Evolutionary conservation across 202 grass and related monocot genomes (phyloP), one percentile per base, ranked within the genome.

Genomic region (Dendrocalamus latiflorus): DNA sequence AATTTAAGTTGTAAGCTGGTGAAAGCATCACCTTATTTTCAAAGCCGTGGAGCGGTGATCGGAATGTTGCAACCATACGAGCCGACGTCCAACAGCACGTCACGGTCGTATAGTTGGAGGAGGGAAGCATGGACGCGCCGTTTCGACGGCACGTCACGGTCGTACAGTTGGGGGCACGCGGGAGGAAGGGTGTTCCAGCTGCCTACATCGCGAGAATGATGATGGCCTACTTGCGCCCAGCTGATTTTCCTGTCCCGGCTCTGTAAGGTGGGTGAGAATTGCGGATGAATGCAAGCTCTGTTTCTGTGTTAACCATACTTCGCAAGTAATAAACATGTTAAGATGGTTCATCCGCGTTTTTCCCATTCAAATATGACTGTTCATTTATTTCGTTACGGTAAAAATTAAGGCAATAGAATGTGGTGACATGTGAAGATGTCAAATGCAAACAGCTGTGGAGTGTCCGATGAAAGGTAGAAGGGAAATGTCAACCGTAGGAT

Each of bases 171-270:
- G 36, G 9, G 45, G 66, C 66, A 43, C 15, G 53, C 66, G 11
- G 7, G 68, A 47, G 42, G 37, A 65, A 38, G 6, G 72, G 60
- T 13, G 60, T 26, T 36, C 21, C 36, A 68, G 72, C 81, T 84
- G 81, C 72, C 81, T n/a, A 76, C 72, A 43, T 75, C 81, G 24
- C 48, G 12, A 55, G 9, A 24, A n/a, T 2, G 17, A 59, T 68
- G 62, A 25, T 24, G 18, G n/a, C n/a, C n/a, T n/a, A n/a, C n/a
- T n/a, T n/a, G n/a, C n/a, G n/a, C 49, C 62, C 49, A 22, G 10
- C 48, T 45, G 45, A 61, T 84, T 20, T 20, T 5, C 51, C 71
- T 70, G 82, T 17, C 54, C 42, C 20, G 50, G 30, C n/a, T 51
- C 54, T 38, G 68, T 76, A 38, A 68, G 58, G 21, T 33, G 21